A percentile compares a stretch with the other conserved stretches of the same genome.
phyloP scores from a whole-genome alignment of 2,329 filamentous ascomycete species.

The Aplosporella prunicola region DNA sequence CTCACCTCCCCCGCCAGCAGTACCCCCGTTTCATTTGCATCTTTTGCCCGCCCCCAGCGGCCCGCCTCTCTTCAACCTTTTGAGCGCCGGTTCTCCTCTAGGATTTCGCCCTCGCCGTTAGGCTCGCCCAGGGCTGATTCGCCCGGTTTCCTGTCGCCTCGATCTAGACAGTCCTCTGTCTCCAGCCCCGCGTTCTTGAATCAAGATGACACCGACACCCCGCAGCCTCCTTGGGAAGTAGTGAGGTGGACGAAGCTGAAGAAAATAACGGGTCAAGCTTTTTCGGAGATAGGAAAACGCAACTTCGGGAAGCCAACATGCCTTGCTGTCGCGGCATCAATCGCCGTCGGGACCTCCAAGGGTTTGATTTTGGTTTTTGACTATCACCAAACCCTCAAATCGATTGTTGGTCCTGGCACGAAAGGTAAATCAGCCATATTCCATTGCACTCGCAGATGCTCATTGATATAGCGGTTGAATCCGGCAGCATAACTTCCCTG shows the following conservation, averaged over 20 bases:
- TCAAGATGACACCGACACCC: slow-evolving; percentile 53
- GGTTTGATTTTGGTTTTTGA: slow-evolving; percentile 94
- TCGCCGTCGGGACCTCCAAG: slow-evolving; percentile 87
- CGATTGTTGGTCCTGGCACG: slow-evolving; percentile 85
- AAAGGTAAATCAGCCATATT: slow-evolving; percentile 51
- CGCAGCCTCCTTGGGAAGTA: slow-evolving; percentile 87
- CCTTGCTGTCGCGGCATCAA: slow-evolving; percentile 75
- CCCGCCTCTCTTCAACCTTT: slow-evolving; percentile 85
- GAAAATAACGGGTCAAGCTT: slow-evolving; percentile 80
- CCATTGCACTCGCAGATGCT: slow-evolving; percentile 21
- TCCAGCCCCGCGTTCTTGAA: slow-evolving; percentile 57
- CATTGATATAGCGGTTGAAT: slow-evolving; percentile 64
- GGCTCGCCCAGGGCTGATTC: slow-evolving; percentile 61
- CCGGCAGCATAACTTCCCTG: slow-evolving; percentile 74
- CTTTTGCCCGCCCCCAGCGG: slow-evolving; percentile 59
- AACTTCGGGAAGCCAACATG: slow-evolving; percentile 91
- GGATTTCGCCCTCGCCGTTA: slow-evolving; percentile 57
- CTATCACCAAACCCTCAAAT: slow-evolving; percentile 90
- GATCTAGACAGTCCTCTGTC: slow-evolving; percentile 73
- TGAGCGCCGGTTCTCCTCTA: slow-evolving; percentile 86
- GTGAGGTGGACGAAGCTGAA: slow-evolving; percentile 90
- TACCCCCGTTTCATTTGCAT: slow-evolving; percentile 58
- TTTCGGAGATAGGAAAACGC: slow-evolving; percentile 83
- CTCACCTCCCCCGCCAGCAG: slow-evolving; percentile 62
- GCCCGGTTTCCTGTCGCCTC: slow-evolving; percentile 64